These are phyloP conservation scores for Aureobasidium melanogenum DNA, from an alignment of 2,329 filamentous ascomycete genomes.

Conservation along the genomic window DNA sequence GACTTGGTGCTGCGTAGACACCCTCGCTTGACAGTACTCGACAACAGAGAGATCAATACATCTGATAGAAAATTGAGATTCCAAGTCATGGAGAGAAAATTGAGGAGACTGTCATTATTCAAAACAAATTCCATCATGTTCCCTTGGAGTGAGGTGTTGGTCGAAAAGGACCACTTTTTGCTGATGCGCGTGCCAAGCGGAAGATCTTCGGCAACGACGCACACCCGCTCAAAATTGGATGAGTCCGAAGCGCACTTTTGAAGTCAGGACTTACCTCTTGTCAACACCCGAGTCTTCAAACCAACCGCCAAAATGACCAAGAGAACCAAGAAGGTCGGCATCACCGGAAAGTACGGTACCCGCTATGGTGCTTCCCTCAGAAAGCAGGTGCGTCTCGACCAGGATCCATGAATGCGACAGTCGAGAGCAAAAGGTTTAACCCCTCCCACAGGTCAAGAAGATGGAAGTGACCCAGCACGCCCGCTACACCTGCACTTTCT, in stretches of 20 bases:
- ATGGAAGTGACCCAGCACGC: conserved; percentile 99
- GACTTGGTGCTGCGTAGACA: neutral
- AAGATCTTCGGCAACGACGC: neutral
- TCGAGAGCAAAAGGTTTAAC: conserved; percentile 4
- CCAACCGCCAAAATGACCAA: conserved; percentile 67
- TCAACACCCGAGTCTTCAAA: conserved; percentile 9
- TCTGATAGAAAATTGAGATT: neutral
- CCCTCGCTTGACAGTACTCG: neutral
- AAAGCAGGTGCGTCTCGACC: conserved; percentile 52
- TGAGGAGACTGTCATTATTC: neutral
- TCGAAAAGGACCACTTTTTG: neutral
- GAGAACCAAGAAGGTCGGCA: conserved; percentile 61
- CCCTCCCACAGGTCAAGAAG: conserved; percentile 65
- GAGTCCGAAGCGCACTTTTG: neutral
- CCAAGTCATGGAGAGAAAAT: neutral
- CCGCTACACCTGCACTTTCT: conserved; percentile 96
- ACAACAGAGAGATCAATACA: neutral
- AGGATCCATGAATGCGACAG: conserved; percentile 4
- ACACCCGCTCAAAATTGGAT: neutral
- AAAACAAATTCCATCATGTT: neutral
- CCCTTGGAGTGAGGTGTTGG: neutral
- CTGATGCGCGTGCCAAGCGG: neutral
- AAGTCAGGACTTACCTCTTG: neutral
- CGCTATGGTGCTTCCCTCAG: conserved; percentile 63
- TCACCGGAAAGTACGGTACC: conserved; percentile 98